Evolutionary conservation across 345 rosid genomes (phyloP).

Genomic region (Ricinus communis): DNA sequence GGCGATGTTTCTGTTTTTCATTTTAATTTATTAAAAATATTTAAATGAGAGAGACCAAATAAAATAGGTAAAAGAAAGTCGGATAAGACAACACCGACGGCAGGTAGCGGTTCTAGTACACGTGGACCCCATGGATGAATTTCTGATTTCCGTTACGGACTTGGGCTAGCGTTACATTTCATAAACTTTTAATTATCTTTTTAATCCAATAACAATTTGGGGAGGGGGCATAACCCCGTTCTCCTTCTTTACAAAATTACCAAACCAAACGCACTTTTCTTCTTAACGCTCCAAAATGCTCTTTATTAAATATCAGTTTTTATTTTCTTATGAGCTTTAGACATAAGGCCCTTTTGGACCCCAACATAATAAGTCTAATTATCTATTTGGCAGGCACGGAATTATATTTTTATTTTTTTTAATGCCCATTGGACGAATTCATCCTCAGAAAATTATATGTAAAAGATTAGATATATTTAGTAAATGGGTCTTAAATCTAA

Average conservation of each 20-base stretch:
- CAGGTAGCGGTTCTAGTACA: constrained; percentile 20
- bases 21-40: background rate
- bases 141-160: constrained; percentile 31
- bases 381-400: no score
- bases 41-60: background rate
- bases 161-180: background rate
- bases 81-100: constrained; percentile 52
- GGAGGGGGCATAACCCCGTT: no score
- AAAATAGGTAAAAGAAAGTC: background rate
- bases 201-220: background rate
- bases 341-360: no score
- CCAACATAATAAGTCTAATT: no score
- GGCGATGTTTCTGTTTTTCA: background rate
- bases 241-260: background rate
- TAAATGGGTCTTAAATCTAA: no score
- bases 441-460: no score
- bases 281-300: background rate
- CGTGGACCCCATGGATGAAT: constrained; percentile 30
- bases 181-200: background rate
- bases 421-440: no score
- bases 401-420: no score
- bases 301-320: background rate
- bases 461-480: no score
- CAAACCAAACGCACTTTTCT: background rate
- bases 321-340: no score